Evolutionary conservation across 2,329 filamentous ascomycete species (phyloP).

Genomic region (Claviceps africana): DNA sequence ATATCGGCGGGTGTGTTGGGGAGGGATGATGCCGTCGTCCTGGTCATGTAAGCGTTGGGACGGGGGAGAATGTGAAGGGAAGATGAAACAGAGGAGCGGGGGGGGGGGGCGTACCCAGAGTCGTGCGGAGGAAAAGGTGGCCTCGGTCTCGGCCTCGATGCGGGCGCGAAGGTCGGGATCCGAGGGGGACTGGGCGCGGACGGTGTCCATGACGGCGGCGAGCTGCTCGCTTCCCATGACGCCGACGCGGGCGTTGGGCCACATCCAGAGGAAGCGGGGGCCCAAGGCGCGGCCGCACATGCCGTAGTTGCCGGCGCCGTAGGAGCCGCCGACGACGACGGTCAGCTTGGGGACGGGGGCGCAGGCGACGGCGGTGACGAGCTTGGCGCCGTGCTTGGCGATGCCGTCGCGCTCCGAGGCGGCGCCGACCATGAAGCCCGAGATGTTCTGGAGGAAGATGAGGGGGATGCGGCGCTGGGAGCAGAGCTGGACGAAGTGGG

Average conservation of each 20-base stretch:
- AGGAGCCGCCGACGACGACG: slow-evolving; percentile 84
- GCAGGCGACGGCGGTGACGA: slow-evolving; percentile 89
- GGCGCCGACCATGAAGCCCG: slow-evolving; percentile 93
- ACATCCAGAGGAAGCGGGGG: slow-evolving; percentile 89
- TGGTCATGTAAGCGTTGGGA: slow-evolving; percentile 13
- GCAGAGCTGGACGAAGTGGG: slow-evolving; percentile 94
- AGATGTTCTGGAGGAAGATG: slow-evolving; percentile 92
- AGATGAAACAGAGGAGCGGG: neutral
- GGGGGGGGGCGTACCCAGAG: slow-evolving; percentile 53
- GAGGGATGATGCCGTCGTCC: slow-evolving; percentile 69
- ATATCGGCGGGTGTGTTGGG: slow-evolving; percentile 59
- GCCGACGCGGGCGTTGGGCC: slow-evolving; percentile 90
- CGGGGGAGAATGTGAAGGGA: too few relatives aligned
- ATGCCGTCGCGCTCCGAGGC: slow-evolving; percentile 91
- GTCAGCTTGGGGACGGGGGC: slow-evolving; percentile 95
- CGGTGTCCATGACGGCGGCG: slow-evolving; percentile 83
- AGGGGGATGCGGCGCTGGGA: slow-evolving; percentile 78
- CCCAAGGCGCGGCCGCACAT: slow-evolving; percentile 94
- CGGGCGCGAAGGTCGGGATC: slow-evolving; percentile 69
- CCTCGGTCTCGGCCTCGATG: slow-evolving; percentile 84
- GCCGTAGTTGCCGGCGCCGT: slow-evolving; percentile 92
- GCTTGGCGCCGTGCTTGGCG: slow-evolving; percentile 93
- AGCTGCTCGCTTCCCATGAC: slow-evolving; percentile 96
- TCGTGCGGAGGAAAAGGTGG: slow-evolving; percentile 73
- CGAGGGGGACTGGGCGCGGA: slow-evolving; percentile 30